Percentiles rank a stretch among this genome's conserved stretches.
These are phyloP conservation scores for Tetraselmis chui DNA, from an alignment of 139 green algal species.

Conservation along the genomic window DNA sequence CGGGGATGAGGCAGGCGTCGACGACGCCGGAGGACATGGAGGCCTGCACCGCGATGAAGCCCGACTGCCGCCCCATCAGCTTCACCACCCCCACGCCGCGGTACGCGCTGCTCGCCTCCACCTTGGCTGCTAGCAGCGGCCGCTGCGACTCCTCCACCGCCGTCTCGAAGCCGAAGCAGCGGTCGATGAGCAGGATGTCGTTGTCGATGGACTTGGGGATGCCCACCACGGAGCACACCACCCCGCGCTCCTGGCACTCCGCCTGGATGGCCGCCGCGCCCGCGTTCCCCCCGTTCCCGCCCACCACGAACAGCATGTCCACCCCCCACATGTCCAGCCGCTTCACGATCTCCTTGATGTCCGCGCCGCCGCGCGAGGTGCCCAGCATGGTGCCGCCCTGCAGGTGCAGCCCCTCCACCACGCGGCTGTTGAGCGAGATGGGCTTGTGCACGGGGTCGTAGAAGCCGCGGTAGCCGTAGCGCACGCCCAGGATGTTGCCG, in stretches of 20 bases:
- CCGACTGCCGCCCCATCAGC: slow-evolving; percentile 93
- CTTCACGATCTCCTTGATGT: slow-evolving; percentile 94
- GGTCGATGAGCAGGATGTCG: slow-evolving; percentile 89
- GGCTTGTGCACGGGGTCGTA: slow-evolving; percentile 67
- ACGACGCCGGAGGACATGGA: slow-evolving; percentile 83
- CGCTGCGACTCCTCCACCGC: slow-evolving; percentile 95
- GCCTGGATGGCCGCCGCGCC: slow-evolving; percentile 44
- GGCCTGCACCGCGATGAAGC: slow-evolving; percentile 95
- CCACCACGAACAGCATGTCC: slow-evolving; percentile 95
- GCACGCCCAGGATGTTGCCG: slow-evolving; percentile 85
- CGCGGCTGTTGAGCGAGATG: slow-evolving; percentile 69
- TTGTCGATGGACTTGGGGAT: slow-evolving; percentile 99
- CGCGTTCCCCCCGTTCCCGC: slow-evolving; percentile 81
- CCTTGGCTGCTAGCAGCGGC: slow-evolving; percentile 85
- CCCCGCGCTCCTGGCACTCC: slow-evolving; percentile 62
- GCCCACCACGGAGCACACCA: slow-evolving; percentile 75
- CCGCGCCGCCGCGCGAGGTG: slow-evolving; percentile 83
- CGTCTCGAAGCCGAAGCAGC: slow-evolving; percentile 90
- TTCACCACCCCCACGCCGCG: slow-evolving; percentile 93
- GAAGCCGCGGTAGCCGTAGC: slow-evolving; percentile 81
- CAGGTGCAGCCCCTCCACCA: slow-evolving; percentile 90
- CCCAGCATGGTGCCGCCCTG: slow-evolving; percentile 94
- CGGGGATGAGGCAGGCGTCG: slow-evolving; percentile 89
- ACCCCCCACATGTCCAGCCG: slow-evolving; percentile 90
- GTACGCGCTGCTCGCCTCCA: slow-evolving; percentile 75